Evolutionary conservation across 1,139 yeast genomes (phyloP).

Genomic region (Candida glucosophila): DNA sequence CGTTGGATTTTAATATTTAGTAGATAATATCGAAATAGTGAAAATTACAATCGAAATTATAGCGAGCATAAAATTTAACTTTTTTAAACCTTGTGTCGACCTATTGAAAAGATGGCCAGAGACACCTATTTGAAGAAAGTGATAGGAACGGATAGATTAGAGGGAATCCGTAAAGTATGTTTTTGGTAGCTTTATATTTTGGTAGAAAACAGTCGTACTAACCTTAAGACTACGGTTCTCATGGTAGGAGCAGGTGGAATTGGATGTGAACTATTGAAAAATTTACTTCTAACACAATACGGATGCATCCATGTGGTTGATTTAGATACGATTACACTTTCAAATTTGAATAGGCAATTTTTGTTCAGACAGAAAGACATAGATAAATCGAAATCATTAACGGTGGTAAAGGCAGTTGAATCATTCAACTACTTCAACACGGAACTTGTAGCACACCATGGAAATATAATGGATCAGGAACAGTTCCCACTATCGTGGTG

Average conservation of each 20-base stretch:
- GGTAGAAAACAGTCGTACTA: slow-evolving; percentile 3
- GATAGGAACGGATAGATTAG: slow-evolving; percentile 31
- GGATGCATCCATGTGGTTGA: slow-evolving; percentile 91
- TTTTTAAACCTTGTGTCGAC: too few species aligned
- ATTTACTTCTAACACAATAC: slow-evolving; percentile 73
- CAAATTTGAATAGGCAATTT: slow-evolving; percentile 90
- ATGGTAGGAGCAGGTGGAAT: slow-evolving; percentile 99
- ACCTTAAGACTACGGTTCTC: slow-evolving; percentile 49
- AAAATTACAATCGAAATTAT: too few species aligned
- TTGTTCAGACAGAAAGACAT: slow-evolving; percentile 81
- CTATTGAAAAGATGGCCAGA: slow-evolving; percentile 30
- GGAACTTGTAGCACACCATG: slow-evolving; percentile 71
- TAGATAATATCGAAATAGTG: too few species aligned
- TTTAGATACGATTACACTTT: slow-evolving; percentile 85
- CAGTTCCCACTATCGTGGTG: slow-evolving; percentile 78
- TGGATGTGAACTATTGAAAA: slow-evolving; percentile 90
- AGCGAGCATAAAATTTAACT: too few species aligned
- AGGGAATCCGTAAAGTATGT: slow-evolving; percentile 15
- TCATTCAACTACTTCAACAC: slow-evolving; percentile 62
- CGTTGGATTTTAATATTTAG: too few species aligned
- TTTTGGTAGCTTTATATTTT: slow-evolving; percentile 1
- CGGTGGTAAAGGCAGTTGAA: slow-evolving; percentile 76
- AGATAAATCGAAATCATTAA: slow-evolving; percentile 74
- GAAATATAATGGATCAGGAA: slow-evolving; percentile 74
- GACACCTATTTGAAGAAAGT: slow-evolving; percentile 37